These are phyloP conservation scores for Fusarium verrucosum DNA, from an alignment of 2,329 filamentous ascomycete species.

Conservation along the genomic window DNA sequence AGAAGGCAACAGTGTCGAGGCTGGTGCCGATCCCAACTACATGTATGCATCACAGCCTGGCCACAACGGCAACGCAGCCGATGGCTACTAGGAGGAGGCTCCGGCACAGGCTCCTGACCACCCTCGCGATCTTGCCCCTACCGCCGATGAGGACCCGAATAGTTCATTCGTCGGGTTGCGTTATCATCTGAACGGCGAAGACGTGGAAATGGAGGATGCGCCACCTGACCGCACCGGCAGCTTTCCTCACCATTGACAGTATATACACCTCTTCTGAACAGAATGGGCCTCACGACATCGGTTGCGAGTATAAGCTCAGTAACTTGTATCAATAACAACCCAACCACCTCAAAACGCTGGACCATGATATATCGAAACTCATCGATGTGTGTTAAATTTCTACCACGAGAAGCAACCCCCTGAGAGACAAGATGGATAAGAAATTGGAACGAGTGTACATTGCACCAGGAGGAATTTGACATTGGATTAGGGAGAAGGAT, in stretches of 20 bases:
- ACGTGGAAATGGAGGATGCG: too few species aligned
- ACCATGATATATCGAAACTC: neutral
- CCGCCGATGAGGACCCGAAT: too few species aligned
- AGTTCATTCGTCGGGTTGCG: too few species aligned
- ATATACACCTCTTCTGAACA: neutral
- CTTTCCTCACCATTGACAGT: neutral
- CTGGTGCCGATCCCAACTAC: constrained; percentile 55
- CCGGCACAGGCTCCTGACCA: too few species aligned
- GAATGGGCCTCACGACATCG: neutral
- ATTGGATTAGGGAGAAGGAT: neutral
- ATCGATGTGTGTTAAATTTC: constrained; percentile 30
- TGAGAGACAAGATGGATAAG: constrained; percentile 7
- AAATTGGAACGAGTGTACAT: constrained; percentile 31
- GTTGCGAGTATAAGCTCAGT: neutral
- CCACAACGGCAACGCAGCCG: constrained; percentile 67
- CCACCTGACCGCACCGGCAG: neutral
- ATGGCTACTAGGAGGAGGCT: constrained; percentile 58
- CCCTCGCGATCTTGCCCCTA: neutral
- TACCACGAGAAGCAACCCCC: neutral
- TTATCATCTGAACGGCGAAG: too few species aligned
- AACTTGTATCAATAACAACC: neutral
- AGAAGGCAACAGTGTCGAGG: constrained; percentile 56
- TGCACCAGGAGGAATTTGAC: constrained; percentile 14
- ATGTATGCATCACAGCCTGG: constrained; percentile 64
- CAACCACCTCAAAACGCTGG: neutral